phyloP scores from a whole-genome alignment of 352 stramenopile species.

The Phytopythium vexans region DNA sequence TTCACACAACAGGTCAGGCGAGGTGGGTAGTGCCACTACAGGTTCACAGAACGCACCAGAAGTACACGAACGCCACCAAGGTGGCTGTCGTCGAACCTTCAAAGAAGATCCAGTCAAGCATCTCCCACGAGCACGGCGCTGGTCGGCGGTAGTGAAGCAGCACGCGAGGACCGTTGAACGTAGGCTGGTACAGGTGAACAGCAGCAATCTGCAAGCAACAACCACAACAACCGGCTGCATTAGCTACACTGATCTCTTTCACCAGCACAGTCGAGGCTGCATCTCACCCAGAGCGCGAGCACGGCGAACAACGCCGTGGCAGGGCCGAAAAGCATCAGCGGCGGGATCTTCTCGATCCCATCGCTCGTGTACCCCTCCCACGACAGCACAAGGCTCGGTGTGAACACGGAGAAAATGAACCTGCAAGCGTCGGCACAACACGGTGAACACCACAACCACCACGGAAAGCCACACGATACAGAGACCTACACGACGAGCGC shows the following conservation, averaged over 20 bases:
- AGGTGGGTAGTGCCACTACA: no score
- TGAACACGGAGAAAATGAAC: conserved; percentile 50
- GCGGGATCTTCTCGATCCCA: conserved; percentile 48
- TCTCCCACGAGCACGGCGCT: conserved; percentile 56
- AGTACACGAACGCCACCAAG: conserved; percentile 43
- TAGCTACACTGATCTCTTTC: not conserved
- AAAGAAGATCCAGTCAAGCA: conserved; percentile 65
- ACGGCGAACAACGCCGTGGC: conserved; percentile 46
- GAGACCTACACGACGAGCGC: conserved; percentile 44
- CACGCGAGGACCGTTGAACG: conserved; percentile 55
- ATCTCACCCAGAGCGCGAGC: conserved; percentile 48
- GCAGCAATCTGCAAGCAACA: conserved; percentile 26
- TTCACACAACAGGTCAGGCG: no score
- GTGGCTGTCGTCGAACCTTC: conserved; percentile 47
- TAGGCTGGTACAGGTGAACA: conserved; percentile 54
- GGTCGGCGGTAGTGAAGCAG: conserved; percentile 48
- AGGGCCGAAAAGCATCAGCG: conserved; percentile 38
- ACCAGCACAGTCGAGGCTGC: not conserved
- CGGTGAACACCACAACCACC: not conserved
- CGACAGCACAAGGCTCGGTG: conserved; percentile 40
- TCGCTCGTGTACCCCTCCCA: conserved; percentile 44
- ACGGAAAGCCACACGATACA: not conserved
- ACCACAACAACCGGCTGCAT: not conserved
- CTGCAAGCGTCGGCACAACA: conserved; percentile 13
- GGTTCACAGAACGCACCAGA: conserved; percentile 44